phyloP scores from a whole-genome alignment of 2,329 filamentous ascomycete genomes.

The Fusarium aywerte region DNA sequence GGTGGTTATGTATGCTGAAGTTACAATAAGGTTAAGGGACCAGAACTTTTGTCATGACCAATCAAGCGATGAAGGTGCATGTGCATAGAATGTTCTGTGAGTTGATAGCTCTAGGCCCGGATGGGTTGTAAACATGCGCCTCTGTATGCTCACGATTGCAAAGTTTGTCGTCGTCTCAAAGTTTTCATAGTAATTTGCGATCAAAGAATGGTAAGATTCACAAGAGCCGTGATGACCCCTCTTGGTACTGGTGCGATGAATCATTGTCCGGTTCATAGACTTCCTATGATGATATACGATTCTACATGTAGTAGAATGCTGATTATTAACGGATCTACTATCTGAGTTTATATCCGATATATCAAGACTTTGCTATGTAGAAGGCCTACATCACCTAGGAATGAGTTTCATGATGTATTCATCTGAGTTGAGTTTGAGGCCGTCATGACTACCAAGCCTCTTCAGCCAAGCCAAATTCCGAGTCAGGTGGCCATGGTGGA shows the following conservation, averaged over 20 bases:
- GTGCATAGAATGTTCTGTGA: not conserved
- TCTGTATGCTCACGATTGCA: not conserved
- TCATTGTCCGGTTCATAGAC: not conserved
- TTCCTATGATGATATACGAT: not conserved
- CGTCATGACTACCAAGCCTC: constrained; percentile 6
- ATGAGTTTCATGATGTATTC: not conserved
- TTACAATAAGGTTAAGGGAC: constrained; percentile 1
- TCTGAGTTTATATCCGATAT: not conserved
- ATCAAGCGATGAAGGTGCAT: not conserved
- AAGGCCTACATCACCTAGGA: not conserved
- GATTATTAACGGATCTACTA: not conserved
- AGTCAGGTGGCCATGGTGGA: constrained; percentile 14
- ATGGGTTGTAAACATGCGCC: not conserved
- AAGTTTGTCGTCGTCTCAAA: not conserved
- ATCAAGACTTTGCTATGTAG: not conserved
- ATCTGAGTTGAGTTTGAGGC: constrained; percentile 3
- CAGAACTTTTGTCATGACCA: not conserved
- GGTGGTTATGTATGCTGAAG: not conserved
- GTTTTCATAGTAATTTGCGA: not conserved
- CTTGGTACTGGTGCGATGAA: not conserved
- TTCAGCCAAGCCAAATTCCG: constrained; percentile 13
- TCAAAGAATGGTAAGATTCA: not conserved
- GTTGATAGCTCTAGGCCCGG: not conserved
- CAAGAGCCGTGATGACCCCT: not conserved
- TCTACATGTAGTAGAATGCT: not conserved